Base-by-base conservation (phyloP, 441 rosid genomes). In the Populus tomentosa region DNA sequence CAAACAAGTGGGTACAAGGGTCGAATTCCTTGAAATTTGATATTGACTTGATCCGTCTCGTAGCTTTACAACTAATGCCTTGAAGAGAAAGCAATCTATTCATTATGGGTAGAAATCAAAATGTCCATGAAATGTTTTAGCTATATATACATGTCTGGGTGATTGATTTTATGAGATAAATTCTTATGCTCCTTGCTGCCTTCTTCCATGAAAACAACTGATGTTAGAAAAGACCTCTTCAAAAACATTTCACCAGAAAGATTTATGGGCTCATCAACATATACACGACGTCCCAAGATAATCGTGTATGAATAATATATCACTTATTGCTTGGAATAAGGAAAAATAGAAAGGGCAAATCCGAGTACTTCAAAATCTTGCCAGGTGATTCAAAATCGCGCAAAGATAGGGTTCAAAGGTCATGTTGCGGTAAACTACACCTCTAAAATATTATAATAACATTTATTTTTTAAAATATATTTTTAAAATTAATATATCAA, bases 341-440 rank as follows among this genome's bases (percentile, higher is more conserved):
- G 21, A 61, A 20, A 5, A 61, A 7, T 61, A 20, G 28, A n/a
- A 23, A n/a, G 24, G 26, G 28, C 9, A 5, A n/a, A 5, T 23
- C 16, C 23, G 16, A 40, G 61, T 24, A 40, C 30, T 42, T 70
- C 21, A 10, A 3, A 40, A 46, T 13, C 5, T 59, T 30, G 20
- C 10, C 67, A 32, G 71, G 64, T 62, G 42, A 50, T 75, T 77
- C 62, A 64, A 77, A 67, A 40, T 6, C 33, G 10, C 33, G 66
- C 20, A 38, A 72, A 82, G 65, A 69, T 20, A 36, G 35, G 67
- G 46, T 76, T 38, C 72, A 75, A 50, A 59, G 72, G 81, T 23
- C 24, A 40, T 11, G 35, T 61, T 32, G 23, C 65, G 61, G 13
- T 21, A 46, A 72, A 70, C 26, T 13, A 28, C 56, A n/a, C 23